Conservation (phyloP, 2,329 filamentous ascomycete species). For the Kalmusia sp. region DNA sequence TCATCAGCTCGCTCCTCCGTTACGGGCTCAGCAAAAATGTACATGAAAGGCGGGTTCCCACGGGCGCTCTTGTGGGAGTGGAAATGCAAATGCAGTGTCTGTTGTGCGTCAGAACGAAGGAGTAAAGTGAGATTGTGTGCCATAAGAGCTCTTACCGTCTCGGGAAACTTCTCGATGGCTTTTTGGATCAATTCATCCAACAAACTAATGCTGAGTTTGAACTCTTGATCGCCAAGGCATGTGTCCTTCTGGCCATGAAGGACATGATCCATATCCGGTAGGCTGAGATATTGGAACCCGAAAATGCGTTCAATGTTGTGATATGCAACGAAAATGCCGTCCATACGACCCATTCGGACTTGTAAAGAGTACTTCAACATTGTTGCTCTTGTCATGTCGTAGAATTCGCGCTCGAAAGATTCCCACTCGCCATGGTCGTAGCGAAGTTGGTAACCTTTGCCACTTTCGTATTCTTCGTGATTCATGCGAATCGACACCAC, state of each 20-base stretch:
- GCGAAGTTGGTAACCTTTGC: conserved; percentile 86
- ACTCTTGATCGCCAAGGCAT: conserved; percentile 80
- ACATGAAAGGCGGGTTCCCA: conserved; percentile 71
- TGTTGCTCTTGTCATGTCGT: conserved; percentile 92
- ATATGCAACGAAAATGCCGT: conserved; percentile 95
- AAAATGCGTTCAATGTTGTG: conserved; percentile 97
- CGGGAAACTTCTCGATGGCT: conserved; percentile 77
- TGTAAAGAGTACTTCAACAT: conserved; percentile 97
- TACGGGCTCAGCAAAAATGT: conserved; percentile 89
- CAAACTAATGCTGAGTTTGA: conserved; percentile 78
- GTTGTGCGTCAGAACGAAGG: conserved; percentile 15
- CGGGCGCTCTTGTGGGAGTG: conserved; percentile 68
- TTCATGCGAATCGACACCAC: conserved; percentile 94
- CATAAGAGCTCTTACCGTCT: conserved; percentile 52
- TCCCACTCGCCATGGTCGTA: conserved; percentile 78
- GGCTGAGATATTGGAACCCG: conserved; percentile 91
- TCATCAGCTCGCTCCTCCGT: conserved; percentile 71
- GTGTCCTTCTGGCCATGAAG: conserved; percentile 79
- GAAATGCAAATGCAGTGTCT: conserved; percentile 80
- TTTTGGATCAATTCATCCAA: conserved; percentile 81
- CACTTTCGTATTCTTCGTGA: conserved; percentile 71
- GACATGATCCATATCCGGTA: conserved; percentile 86
- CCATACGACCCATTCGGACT: conserved; percentile 97
- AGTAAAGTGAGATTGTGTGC: too few relatives aligned
- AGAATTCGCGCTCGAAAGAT: conserved; percentile 95